A percentile compares a stretch with the other conserved stretches of the same genome.
Conservation (phyloP, 495 filamentous ascomycete genomes). For the Neurospora sp. region DNA sequence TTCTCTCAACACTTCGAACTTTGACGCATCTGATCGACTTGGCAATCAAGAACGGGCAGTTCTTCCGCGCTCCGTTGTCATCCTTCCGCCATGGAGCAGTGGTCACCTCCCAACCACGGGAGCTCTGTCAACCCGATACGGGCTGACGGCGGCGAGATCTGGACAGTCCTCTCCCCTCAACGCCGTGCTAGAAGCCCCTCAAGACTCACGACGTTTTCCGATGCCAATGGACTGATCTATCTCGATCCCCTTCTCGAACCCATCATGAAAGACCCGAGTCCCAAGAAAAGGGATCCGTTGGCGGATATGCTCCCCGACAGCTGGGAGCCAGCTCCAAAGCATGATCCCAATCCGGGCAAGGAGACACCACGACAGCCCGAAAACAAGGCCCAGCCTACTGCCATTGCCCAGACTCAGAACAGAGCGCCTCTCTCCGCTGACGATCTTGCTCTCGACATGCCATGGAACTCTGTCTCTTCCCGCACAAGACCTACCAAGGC, state of each 20-base stretch:
- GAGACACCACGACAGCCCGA: neutral
- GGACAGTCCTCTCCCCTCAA: neutral
- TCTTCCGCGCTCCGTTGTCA: neutral
- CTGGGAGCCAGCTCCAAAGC: neutral
- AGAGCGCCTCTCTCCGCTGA: neutral
- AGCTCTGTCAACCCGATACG: neutral
- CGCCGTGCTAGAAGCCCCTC: neutral
- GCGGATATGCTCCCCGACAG: neutral
- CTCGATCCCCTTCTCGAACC: neutral
- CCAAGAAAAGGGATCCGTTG: slow-evolving; percentile 1
- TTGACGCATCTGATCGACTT: neutral
- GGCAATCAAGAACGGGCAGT: neutral
- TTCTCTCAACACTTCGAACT: neutral
- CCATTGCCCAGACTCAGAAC: neutral
- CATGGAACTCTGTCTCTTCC: neutral
- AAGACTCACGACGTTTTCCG: neutral
- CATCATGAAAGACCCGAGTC: neutral
- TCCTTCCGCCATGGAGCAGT: neutral
- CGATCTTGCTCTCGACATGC: neutral
- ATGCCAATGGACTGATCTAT: neutral
- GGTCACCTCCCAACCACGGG: neutral
- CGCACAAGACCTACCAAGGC: neutral
- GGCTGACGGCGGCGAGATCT: neutral
- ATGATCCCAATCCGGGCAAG: neutral
- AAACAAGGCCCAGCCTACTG: neutral